Base-by-base conservation (phyloP, 306 rosid genomes). In the Vigna nakashimae region DNA sequence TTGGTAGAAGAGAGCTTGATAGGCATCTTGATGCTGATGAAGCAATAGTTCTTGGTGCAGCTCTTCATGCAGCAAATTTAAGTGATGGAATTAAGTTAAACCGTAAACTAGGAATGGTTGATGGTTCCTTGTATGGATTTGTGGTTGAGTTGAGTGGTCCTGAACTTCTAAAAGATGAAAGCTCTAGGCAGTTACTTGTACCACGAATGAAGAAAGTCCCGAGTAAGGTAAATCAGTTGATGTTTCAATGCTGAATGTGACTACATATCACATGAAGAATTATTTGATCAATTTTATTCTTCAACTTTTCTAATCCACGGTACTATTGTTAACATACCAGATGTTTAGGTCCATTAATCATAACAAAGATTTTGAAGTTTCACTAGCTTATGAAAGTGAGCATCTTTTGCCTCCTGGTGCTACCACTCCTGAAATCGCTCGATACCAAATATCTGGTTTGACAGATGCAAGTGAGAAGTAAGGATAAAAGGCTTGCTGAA, bases 21-120 rank as follows among this genome's bases (percentile, higher is more conserved):
- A 91, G 88, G 88, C 99, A 95, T 90, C 95, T 95, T 79, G 99
- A 95, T 82, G 92, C 99, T 32, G 99, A 95, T 87, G 99, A 95
- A 84, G 99, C 99, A 70, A 87, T 85, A 63, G 98, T 91, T 78
- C 98, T 95, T 34, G 99, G 99, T 56, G 89, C 99, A 49, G 82
- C 98, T 53, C 87, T 95, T 63, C 91, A 92, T 72, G 99, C 99
- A 50, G 98, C 98, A 49, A 95, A 95, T 85, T 65, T 95, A 88
- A 95, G 99, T 65, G 99, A 95, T 84, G 99, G 99, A 73, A 95
- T 95, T 84, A 95, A 95, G 83, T 86, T 95, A 87, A 95, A 95
- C 86, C 97, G 98, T 40, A 95, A 95, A 85, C 91, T 95, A 15
- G 99, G 99, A 82, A 95, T 95, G 99, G 42, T 92, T 65, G 99